Evolutionary conservation across 345 rosid genomes (phyloP).

Genomic region (Combretum micranthum): DNA sequence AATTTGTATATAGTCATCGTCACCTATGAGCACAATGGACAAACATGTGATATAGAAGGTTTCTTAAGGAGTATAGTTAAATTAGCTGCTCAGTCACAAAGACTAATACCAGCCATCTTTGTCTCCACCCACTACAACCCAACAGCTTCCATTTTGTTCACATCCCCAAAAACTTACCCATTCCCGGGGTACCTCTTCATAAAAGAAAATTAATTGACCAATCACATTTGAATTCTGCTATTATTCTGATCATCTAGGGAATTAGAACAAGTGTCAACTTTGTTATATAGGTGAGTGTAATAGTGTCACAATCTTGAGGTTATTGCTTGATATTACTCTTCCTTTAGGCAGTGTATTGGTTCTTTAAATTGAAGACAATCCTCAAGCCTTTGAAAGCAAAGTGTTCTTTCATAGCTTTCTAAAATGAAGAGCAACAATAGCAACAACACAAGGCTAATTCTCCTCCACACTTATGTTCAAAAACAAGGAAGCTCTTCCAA

Average conservation of each 20-base stretch:
- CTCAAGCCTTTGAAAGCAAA: background rate
- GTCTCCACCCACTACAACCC: constrained; percentile 25
- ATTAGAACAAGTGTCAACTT: background rate
- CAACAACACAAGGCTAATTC: constrained; percentile 88
- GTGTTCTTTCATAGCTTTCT: background rate
- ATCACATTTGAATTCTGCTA: too few relatives aligned
- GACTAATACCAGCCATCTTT: constrained; percentile 22
- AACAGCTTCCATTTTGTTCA: background rate
- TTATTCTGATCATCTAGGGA: background rate
- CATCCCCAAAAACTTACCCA: too few relatives aligned
- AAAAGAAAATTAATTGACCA: too few relatives aligned
- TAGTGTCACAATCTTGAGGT: background rate
- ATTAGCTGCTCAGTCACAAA: constrained; percentile 57
- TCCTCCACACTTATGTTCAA: constrained; percentile 81
- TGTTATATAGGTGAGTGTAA: background rate
- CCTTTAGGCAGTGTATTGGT: too few relatives aligned
- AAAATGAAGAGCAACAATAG: constrained; percentile 41
- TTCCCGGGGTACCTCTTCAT: too few relatives aligned
- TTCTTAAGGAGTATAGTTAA: constrained; percentile 28
- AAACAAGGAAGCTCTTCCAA: constrained; percentile 63
- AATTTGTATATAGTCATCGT: background rate
- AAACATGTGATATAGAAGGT: constrained; percentile 12
- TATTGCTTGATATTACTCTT: too few relatives aligned
- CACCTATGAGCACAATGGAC: background rate
- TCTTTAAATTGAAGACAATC: too few relatives aligned